These are phyloP conservation scores for Gorgonomyces haynaldii DNA, from an alignment of 192 early-diverging fungal genomes.

Conservation along the genomic window DNA sequence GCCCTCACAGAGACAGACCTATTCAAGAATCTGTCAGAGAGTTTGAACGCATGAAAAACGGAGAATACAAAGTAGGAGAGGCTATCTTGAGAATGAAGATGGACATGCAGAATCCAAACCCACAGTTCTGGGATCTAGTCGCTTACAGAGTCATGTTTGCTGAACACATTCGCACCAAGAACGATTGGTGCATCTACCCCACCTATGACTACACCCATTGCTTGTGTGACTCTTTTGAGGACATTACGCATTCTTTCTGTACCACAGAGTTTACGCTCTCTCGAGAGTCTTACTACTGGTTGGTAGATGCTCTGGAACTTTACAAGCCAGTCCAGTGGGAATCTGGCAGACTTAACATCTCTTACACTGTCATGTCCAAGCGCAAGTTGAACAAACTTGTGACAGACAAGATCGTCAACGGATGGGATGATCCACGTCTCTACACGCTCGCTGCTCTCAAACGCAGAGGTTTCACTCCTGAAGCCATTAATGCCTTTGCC, in stretches of 20 bases:
- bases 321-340: slow-evolving; percentile 99
- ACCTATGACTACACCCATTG: slow-evolving; percentile 99
- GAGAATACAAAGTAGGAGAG: slow-evolving; percentile 83
- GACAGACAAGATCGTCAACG: slow-evolving; percentile 60
- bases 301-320: slow-evolving; percentile 92
- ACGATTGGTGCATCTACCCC: slow-evolving; percentile 96
- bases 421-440: slow-evolving; percentile 95
- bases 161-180: slow-evolving; percentile 84
- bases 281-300: slow-evolving; percentile 98
- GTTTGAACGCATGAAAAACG: slow-evolving; percentile 98
- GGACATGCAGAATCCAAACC: slow-evolving; percentile 94
- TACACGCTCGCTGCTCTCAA: slow-evolving; percentile 92
- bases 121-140: slow-evolving; percentile 98
- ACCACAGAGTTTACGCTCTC: slow-evolving; percentile 91
- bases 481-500: slow-evolving; percentile 97
- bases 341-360: slow-evolving; percentile 87
- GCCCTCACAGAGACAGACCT: slow-evolving; percentile 84
- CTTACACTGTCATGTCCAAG: slow-evolving; percentile 94
- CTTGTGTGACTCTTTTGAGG: slow-evolving; percentile 96
- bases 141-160: slow-evolving; percentile 92
- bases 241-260: slow-evolving; percentile 99
- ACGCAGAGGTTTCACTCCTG: slow-evolving; percentile 92
- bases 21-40: slow-evolving; percentile 82
- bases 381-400: slow-evolving; percentile 91
- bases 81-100: slow-evolving; percentile 98